Conservation (phyloP, 2,329 filamentous ascomycete species). For the Neofusicoccum laricinum region DNA sequence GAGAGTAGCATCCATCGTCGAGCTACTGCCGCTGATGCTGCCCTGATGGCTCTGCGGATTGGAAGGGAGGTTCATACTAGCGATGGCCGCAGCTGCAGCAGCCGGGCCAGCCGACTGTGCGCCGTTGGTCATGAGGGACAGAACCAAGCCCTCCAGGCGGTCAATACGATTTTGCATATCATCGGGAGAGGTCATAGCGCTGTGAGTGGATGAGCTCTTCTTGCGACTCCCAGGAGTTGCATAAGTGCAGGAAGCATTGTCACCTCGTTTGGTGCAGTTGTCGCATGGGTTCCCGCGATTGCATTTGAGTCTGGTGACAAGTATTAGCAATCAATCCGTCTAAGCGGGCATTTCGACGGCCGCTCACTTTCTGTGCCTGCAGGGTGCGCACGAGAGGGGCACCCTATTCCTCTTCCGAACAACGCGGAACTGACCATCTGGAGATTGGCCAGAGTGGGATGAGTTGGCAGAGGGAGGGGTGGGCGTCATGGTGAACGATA, state of each 20-base stretch:
- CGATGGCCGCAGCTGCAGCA: slow-evolving; percentile 59
- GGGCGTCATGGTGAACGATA: slow-evolving; percentile 16
- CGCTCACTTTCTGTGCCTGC: slow-evolving; percentile 81
- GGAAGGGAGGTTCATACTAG: slow-evolving; percentile 27
- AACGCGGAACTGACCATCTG: slow-evolving; percentile 81
- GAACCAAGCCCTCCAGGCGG: slow-evolving; percentile 83
- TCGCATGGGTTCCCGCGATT: slow-evolving; percentile 88
- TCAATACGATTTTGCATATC: slow-evolving; percentile 99
- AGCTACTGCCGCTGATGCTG: slow-evolving; percentile 40
- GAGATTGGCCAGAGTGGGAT: slow-evolving; percentile 73
- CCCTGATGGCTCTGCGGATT: slow-evolving; percentile 25
- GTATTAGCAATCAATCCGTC: slow-evolving; percentile 22
- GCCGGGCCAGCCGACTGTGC: slow-evolving; percentile 58
- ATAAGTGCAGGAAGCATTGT: slow-evolving; percentile 80
- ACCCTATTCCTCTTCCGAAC: slow-evolving; percentile 90
- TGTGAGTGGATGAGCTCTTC: slow-evolving; percentile 61
- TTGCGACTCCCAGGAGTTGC: slow-evolving; percentile 67
- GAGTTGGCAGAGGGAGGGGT: slow-evolving; percentile 58
- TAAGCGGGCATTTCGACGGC: neutral
- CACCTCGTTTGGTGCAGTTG: slow-evolving; percentile 87
- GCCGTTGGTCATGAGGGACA: slow-evolving; percentile 91
- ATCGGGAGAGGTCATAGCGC: slow-evolving; percentile 65
- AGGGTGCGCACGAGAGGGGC: slow-evolving; percentile 87
- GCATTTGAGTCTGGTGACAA: slow-evolving; percentile 69
- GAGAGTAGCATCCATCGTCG: slow-evolving; percentile 36